Percentiles rank a stretch among this genome's conserved stretches.
phyloP scores from a whole-genome alignment of 345 rosid species.

The Gynandropsis gynandra region DNA sequence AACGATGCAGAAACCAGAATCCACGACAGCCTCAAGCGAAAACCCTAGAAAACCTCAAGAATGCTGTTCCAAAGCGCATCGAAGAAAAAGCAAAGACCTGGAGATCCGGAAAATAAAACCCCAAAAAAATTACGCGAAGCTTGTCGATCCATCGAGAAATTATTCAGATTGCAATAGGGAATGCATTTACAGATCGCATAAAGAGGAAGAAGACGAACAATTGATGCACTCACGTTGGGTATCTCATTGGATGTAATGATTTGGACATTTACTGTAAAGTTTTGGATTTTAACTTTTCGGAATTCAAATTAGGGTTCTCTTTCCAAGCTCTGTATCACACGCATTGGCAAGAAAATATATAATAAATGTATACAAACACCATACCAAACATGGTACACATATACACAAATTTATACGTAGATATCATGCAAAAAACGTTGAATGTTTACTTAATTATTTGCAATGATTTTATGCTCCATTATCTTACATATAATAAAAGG shows the following conservation, averaged over 20 bases:
- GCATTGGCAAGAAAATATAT: too few species aligned
- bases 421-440: too few species aligned
- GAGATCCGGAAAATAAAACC: not conserved
- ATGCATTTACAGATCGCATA: constrained; percentile 35
- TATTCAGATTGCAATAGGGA: not conserved
- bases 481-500: too few species aligned
- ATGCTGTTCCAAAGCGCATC: not conserved
- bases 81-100: not conserved
- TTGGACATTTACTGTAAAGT: not conserved
- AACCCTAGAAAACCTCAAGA: constrained; percentile 16
- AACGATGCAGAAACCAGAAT: constrained; percentile 20
- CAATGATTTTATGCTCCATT: too few species aligned
- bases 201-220: not conserved
- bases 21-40: constrained; percentile 8
- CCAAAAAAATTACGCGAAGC: not conserved
- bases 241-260: not conserved
- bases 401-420: too few species aligned
- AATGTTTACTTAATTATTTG: too few species aligned
- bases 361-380: too few species aligned
- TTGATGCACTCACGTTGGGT: not conserved
- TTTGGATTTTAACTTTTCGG: too few species aligned
- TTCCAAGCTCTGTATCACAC: too few species aligned
- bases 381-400: too few species aligned
- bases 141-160: not conserved
- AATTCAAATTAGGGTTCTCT: too few species aligned